Evolutionary conservation across 2,329 filamentous ascomycete genomes (phyloP), one percentile per base, ranked within the genome.

Genomic region (Pyrenophora teres): DNA sequence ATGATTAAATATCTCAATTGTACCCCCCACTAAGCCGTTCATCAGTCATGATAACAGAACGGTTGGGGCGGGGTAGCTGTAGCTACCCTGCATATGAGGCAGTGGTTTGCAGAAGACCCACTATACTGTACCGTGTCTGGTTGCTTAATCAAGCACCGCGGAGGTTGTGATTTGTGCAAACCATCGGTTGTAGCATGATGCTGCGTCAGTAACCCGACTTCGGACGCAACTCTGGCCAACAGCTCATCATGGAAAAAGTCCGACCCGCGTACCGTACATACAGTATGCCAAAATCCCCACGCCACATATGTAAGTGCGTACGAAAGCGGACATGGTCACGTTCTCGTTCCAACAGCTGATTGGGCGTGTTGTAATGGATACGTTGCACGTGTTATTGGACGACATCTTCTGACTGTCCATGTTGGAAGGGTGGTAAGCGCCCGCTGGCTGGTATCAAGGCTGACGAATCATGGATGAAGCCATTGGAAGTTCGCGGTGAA

Each of bases 21-120:
- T n/a, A 38, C 15, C 51, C 51, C 54, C 47, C 38, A 38, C 44
- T 35, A 27, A 19, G 18, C n/a, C 40, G 30, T 23, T 32, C 57
- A 53, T 49, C 46, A 41, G 41, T 58, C 27, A 54, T 54, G 61
- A 63, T 57, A 45, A 50, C 46, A 43, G 53, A 67, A 52, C 61
- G 55, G 63, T 67, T 59, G 50, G 49, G 57, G 67, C 60, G 67
- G 65, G 67, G 67, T 69, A 68, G 51, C 46, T 58, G 6, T 46
- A 18, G 30, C 43, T 30, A 18, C 40, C 45, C 42, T 59, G 54
- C 56, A 57, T 47, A 42, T 43, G 44, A 39, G 40, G 30, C 46
- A 16, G 35, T 46, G 15, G n/a, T 37, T 32, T 41, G 27, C 46
- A 46, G 23, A 10, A 37, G 52, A 46, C 47, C 52, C 50, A 55